Evolutionary conservation across 2,329 filamentous ascomycete species (phyloP).

Genomic region (Monilinia polystroma): DNA sequence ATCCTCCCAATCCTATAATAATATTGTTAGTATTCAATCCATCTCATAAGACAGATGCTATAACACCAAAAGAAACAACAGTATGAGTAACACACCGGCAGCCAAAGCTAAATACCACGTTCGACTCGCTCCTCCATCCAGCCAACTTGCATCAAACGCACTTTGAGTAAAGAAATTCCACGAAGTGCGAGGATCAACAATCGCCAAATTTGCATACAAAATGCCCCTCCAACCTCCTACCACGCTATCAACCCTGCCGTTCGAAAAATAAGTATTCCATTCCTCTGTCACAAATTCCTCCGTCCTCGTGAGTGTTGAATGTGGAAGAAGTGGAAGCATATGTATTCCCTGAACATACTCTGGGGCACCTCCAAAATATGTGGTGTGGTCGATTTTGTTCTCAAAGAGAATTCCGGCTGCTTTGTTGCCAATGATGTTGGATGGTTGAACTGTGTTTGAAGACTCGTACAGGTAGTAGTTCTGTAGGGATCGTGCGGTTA

Average conservation of each 20-base stretch:
- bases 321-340: constrained; percentile 38
- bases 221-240: constrained; percentile 83
- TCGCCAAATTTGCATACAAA: constrained; percentile 77
- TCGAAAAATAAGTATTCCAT: constrained; percentile 76
- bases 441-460: constrained; percentile 69
- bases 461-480: constrained; percentile 79
- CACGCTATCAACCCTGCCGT: constrained; percentile 62
- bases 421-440: constrained; percentile 78
- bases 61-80: background rate
- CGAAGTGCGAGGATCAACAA: constrained; percentile 66
- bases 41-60: background rate
- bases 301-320: constrained; percentile 65
- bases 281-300: constrained; percentile 74
- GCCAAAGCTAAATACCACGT: constrained; percentile 84
- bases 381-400: constrained; percentile 92
- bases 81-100: constrained; percentile 53
- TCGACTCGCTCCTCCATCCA: constrained; percentile 79
- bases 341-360: constrained; percentile 64
- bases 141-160: constrained; percentile 64
- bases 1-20: constrained; percentile 17
- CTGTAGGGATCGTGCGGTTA: constrained; percentile 71
- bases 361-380: constrained; percentile 75
- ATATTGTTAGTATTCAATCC: background rate
- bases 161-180: constrained; percentile 72
- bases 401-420: constrained; percentile 75